phyloP scores from a whole-genome alignment of 176 grass and related monocot species.

The Areca catechu region DNA sequence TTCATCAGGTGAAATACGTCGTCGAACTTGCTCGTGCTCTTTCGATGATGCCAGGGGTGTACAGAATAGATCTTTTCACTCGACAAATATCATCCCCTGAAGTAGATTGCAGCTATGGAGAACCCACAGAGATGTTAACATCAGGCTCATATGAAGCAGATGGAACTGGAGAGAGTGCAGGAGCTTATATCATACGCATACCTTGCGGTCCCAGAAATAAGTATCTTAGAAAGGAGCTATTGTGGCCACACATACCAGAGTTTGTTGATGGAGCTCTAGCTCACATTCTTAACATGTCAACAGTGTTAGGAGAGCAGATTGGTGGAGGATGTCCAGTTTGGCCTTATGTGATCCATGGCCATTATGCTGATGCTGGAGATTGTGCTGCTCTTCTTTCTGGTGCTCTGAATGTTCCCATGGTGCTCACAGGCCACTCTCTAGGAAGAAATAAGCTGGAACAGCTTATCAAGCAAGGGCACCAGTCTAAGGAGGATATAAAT shows the following conservation, averaged over 20 bases:
- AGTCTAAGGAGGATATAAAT: conserved; percentile 73
- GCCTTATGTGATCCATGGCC: conserved; percentile 74
- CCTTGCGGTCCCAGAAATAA: conserved; percentile 74
- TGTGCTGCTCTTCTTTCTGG: conserved; percentile 78
- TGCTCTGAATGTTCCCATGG: conserved; percentile 79
- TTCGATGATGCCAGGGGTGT: conserved; percentile 67
- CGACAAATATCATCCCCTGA: conserved; percentile 55
- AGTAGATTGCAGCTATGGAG: conserved; percentile 72
- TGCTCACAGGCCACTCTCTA: conserved; percentile 82
- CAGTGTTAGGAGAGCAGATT: conserved; percentile 74
- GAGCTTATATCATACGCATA: conserved; percentile 83
- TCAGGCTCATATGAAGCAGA: conserved; percentile 27
- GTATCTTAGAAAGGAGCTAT: conserved; percentile 65
- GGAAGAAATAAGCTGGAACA: conserved; percentile 86
- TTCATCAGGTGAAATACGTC: conserved; percentile 75
- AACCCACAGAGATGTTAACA: conserved; percentile 69
- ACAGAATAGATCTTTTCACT: conserved; percentile 64
- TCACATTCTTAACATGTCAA: conserved; percentile 70
- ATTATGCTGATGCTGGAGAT: conserved; percentile 89
- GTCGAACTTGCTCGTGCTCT: conserved; percentile 76
- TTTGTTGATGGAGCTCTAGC: conserved; percentile 82
- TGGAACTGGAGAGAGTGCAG: conserved; percentile 54
- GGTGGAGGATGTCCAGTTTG: conserved; percentile 49
- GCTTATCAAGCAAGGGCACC: conserved; percentile 70
- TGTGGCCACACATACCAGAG: conserved; percentile 83